Percentiles rank a stretch among this genome's conserved stretches.
Conservation (phyloP, 192 early-diverging fungal genomes). For the Coemansia sp. region DNA sequence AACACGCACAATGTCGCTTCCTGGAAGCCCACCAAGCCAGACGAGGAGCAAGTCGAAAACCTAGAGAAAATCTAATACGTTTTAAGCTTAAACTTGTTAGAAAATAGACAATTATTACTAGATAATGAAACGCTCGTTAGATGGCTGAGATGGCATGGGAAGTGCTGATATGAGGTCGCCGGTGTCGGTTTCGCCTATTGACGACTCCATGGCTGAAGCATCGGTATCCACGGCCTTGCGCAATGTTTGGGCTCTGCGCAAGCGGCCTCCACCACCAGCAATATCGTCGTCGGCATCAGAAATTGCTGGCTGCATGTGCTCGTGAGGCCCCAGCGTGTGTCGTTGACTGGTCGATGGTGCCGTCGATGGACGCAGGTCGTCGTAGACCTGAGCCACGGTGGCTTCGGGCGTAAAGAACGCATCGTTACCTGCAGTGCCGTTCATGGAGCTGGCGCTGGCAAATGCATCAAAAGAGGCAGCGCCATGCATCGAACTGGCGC, state of each 20-base stretch:
- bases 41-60: constrained; percentile 14
- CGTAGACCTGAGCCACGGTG: constrained; percentile 33
- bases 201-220: constrained; percentile 31
- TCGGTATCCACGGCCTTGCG: constrained; percentile 42
- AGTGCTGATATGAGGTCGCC: constrained; percentile 38
- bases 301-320: neutral
- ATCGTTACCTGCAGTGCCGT: constrained; percentile 11
- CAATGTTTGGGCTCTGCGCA: constrained; percentile 40
- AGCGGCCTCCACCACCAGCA: constrained; percentile 1
- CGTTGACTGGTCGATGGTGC: constrained; percentile 36
- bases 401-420: constrained; percentile 46
- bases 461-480: neutral
- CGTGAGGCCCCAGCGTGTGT: constrained; percentile 23
- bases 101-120: constrained; percentile 10
- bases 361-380: constrained; percentile 31
- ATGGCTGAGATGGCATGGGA: constrained; percentile 36
- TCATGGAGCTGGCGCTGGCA: neutral
- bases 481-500: neutral
- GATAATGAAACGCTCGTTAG: constrained; percentile 30
- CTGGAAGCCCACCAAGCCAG: constrained; percentile 15
- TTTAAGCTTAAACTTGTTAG: neutral
- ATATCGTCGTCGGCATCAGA: constrained; percentile 2
- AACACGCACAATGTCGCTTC: neutral
- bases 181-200: constrained; percentile 19
- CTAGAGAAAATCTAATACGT: constrained; percentile 8